Conservation (phyloP, 495 filamentous ascomycete genomes). For the Oleoguttula mirabilis region DNA sequence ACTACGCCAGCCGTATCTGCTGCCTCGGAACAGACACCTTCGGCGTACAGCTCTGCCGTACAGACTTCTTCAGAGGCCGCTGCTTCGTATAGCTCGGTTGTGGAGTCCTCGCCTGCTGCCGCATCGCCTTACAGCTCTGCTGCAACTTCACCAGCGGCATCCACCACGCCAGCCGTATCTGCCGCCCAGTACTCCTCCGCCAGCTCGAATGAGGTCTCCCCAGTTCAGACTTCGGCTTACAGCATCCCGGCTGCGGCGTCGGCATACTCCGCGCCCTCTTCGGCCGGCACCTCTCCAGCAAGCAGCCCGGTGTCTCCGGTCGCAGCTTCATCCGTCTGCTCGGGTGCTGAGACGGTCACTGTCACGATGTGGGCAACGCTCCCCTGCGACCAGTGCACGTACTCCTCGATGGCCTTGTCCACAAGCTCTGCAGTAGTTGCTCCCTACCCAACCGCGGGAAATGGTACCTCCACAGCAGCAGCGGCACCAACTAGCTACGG, state of each 20-base stretch:
- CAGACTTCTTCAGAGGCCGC: not conserved
- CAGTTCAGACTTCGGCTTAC: not conserved
- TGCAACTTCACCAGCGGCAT: no score
- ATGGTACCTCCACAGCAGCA: no score
- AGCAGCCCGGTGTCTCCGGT: constrained; percentile 1
- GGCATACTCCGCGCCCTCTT: no score
- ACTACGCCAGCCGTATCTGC: not conserved
- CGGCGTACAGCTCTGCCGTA: not conserved
- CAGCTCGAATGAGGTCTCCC: not conserved
- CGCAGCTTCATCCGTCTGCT: not conserved
- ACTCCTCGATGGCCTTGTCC: no score
- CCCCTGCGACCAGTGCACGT: constrained; percentile 3
- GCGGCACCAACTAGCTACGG: not conserved
- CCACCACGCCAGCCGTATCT: not conserved
- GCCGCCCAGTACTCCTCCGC: not conserved
- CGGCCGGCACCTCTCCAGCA: no score
- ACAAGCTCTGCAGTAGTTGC: not conserved
- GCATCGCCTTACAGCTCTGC: no score
- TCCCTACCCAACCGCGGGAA: constrained; percentile 1
- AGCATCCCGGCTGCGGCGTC: not conserved
- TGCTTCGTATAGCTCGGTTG: not conserved
- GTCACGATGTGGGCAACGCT: constrained; percentile 1
- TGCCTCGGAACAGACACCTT: not conserved
- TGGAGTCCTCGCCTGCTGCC: no score
- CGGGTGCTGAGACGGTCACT: not conserved